Conservation (phyloP, 2,329 filamentous ascomycete genomes). For the Penicillium sp. region DNA sequence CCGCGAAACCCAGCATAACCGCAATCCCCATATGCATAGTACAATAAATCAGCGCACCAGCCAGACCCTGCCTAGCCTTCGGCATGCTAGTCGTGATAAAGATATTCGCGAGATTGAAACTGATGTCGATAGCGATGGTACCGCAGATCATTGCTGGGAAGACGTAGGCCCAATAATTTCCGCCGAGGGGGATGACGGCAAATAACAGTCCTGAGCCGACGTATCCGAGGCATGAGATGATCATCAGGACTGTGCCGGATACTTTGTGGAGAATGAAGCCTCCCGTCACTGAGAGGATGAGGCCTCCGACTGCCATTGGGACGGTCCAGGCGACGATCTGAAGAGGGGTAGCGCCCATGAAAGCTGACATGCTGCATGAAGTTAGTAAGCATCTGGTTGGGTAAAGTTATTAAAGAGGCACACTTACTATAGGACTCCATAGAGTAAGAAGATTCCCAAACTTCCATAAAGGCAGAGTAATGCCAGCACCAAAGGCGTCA, state of each 20-base stretch:
- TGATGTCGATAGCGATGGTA: slow-evolving; percentile 74
- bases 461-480: slow-evolving; percentile 70
- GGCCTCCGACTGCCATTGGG: slow-evolving; percentile 68
- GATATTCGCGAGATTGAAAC: slow-evolving; percentile 73
- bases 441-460: slow-evolving; percentile 69
- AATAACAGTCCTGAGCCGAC: slow-evolving; percentile 63
- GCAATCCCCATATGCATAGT: slow-evolving; percentile 72
- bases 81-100: slow-evolving; percentile 76
- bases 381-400: background rate
- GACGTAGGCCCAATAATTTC: slow-evolving; percentile 71
- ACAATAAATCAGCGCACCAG: slow-evolving; percentile 71
- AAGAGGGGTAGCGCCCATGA: slow-evolving; percentile 62
- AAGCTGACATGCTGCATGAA: slow-evolving; percentile 56
- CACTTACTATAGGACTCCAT: slow-evolving; percentile 67
- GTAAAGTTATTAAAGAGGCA: slow-evolving; percentile 5
- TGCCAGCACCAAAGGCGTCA: slow-evolving; percentile 63
- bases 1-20: slow-evolving; percentile 69
- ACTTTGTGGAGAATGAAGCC: slow-evolving; percentile 69
- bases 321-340: slow-evolving; percentile 69
- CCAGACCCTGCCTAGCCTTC: slow-evolving; percentile 67
- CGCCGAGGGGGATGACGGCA: slow-evolving; percentile 60
- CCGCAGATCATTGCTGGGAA: slow-evolving; percentile 65
- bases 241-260: slow-evolving; percentile 63
- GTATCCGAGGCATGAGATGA: slow-evolving; percentile 63
- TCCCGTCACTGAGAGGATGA: slow-evolving; percentile 63